phyloP scores from a whole-genome alignment of 371 early-diverging fungal species.

The Rhizopus arrhizus region DNA sequence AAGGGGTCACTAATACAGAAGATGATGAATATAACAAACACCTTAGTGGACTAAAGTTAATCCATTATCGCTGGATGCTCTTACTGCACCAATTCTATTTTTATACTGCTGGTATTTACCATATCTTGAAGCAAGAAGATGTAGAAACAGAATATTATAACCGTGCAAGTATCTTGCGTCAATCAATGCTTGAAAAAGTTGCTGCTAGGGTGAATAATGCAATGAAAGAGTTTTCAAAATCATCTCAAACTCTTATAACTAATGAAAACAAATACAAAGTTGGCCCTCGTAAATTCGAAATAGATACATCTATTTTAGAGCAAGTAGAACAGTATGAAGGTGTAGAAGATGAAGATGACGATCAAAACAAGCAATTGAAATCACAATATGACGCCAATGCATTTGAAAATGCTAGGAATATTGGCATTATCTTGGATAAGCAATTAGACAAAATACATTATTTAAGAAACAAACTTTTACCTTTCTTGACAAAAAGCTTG shows the following conservation, averaged over 20 bases:
- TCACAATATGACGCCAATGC: constrained; percentile 13
- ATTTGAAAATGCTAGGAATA: constrained; percentile 26
- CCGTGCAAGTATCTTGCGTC: constrained; percentile 52
- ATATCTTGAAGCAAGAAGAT: constrained; percentile 36
- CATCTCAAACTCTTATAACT: background rate
- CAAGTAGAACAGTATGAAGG: background rate
- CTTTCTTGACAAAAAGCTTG: constrained; percentile 27
- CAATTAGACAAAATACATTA: constrained; percentile 32
- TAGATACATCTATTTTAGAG: background rate
- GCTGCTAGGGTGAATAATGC: constrained; percentile 28
- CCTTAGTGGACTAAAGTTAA: constrained; percentile 2
- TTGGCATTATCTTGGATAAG: constrained; percentile 28
- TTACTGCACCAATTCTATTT: constrained; percentile 63
- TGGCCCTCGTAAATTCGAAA: background rate
- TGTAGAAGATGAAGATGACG: background rate
- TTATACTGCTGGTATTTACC: constrained; percentile 60
- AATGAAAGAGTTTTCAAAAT: background rate
- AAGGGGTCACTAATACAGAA: background rate
- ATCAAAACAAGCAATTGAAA: background rate
- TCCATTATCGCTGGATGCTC: constrained; percentile 39
- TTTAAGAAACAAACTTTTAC: constrained; percentile 25
- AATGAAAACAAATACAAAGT: background rate
- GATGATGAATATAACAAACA: constrained; percentile 14
- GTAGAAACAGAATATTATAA: constrained; percentile 51
- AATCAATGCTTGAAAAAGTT: constrained; percentile 31